Evolutionary conservation across 345 rosid species (phyloP).

Genomic region (Eucalyptus sp.): DNA sequence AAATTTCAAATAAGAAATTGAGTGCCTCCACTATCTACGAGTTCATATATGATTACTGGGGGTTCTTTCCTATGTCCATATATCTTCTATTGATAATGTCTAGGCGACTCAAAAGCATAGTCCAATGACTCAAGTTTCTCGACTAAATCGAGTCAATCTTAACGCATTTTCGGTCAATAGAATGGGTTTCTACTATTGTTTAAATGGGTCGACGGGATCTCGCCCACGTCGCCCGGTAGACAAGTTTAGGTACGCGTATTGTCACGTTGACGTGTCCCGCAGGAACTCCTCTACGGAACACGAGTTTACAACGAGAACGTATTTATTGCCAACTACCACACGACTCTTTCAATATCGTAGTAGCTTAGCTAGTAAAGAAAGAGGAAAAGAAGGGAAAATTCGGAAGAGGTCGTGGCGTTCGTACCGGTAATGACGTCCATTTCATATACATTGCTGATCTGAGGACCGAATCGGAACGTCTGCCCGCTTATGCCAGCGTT

Average conservation of each 20-base stretch:
- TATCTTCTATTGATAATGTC: background rate
- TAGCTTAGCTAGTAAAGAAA: background rate
- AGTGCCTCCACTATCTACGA: background rate
- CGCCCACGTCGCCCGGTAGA: background rate
- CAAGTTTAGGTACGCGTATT: background rate
- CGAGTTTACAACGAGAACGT: background rate
- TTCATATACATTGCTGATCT: conserved; percentile 79
- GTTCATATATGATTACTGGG: background rate
- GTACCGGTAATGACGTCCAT: conserved; percentile 85
- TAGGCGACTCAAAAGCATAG: background rate
- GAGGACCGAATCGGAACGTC: conserved; percentile 81
- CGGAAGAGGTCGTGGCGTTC: background rate
- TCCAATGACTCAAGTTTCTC: background rate
- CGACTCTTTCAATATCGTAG: background rate
- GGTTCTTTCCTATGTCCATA: background rate
- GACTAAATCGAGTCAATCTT: background rate
- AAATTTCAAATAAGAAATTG: background rate
- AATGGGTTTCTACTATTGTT: background rate
- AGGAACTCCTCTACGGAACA: background rate
- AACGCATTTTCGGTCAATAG: background rate
- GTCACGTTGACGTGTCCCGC: background rate
- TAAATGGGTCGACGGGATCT: background rate
- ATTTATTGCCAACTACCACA: background rate
- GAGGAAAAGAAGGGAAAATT: background rate
- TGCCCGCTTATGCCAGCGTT: conserved; percentile 97